Conservation (phyloP, 257 asterid genomes). For the Gentiana macrophylla region DNA sequence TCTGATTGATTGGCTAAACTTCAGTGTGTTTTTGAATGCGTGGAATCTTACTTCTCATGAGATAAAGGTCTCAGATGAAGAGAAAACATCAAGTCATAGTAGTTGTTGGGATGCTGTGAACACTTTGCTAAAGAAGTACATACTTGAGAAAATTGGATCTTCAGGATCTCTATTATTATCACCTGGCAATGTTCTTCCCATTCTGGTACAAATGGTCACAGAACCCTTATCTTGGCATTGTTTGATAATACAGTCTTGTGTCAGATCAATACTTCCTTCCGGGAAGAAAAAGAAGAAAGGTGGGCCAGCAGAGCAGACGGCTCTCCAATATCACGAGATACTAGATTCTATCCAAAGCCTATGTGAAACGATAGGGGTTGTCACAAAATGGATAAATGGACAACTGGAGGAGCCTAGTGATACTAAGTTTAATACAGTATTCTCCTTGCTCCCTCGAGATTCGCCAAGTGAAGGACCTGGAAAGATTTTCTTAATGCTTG, state of each 20-base stretch:
- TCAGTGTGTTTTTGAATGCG: constrained; percentile 72
- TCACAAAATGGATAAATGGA: constrained; percentile 50
- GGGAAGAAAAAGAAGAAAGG: constrained; percentile 93
- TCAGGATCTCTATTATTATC: constrained; percentile 44
- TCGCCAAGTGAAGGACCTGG: constrained; percentile 44
- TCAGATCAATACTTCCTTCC: constrained; percentile 48
- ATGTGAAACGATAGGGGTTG: constrained; percentile 40
- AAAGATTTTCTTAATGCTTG: constrained; percentile 36
- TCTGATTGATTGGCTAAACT: constrained; percentile 71
- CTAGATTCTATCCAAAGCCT: constrained; percentile 50
- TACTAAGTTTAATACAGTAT: constrained; percentile 31
- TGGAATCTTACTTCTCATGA: constrained; percentile 65
- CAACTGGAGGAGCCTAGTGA: constrained; percentile 42
- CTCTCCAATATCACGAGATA: constrained; percentile 34
- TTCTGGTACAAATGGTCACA: constrained; percentile 62
- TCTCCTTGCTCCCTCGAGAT: constrained; percentile 40
- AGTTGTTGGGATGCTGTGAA: constrained; percentile 63
- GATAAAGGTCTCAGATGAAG: constrained; percentile 26
- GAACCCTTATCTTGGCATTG: constrained; percentile 93
- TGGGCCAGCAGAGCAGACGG: constrained; percentile 36
- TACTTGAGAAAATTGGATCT: constrained; percentile 41
- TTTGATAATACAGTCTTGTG: constrained; percentile 61
- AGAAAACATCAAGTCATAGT: constrained; percentile 7
- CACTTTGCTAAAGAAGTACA: constrained; percentile 41
- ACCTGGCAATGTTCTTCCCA: constrained; percentile 56